These are phyloP conservation scores for Wickerhamiella alocasiicola DNA, from an alignment of 805 yeast genomes.

Conservation along the genomic window DNA sequence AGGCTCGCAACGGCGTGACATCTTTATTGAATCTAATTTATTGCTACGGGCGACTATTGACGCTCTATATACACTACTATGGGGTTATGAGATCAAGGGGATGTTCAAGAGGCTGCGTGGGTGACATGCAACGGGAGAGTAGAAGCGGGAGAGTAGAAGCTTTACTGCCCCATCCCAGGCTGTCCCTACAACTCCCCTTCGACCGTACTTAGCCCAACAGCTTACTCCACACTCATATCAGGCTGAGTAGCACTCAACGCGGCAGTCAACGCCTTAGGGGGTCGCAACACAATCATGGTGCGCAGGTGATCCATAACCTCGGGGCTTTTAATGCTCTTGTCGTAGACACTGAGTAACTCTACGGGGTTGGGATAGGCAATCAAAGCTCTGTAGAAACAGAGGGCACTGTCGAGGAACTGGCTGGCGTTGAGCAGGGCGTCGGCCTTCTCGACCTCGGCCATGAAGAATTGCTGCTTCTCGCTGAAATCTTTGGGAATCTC, in stretches of 20 bases:
- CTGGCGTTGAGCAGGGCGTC: conserved; percentile 69
- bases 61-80: conserved; percentile 13
- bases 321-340: conserved; percentile 71
- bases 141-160: too few relatives aligned
- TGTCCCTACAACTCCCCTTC: too few relatives aligned
- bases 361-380: conserved; percentile 91
- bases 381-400: conserved; percentile 85
- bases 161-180: too few relatives aligned
- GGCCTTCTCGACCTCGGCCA: conserved; percentile 72
- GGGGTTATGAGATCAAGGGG: too few relatives aligned
- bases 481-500: conserved; percentile 63
- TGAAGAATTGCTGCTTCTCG: conserved; percentile 67
- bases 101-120: too few relatives aligned
- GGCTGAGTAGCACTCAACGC: conserved; percentile 40
- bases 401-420: conserved; percentile 56
- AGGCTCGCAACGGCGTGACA: too few relatives aligned
- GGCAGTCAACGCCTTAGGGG: conserved; percentile 62
- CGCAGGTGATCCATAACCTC: conserved; percentile 66
- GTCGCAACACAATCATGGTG: conserved; percentile 79
- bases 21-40: too few relatives aligned
- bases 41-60: too few relatives aligned
- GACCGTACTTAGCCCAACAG: background rate
- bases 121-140: too few relatives aligned
- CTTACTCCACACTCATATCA: conserved; percentile 11
- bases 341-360: conserved; percentile 78